A percentile compares a stretch with the other conserved stretches of the same genome.
phyloP scores from a whole-genome alignment of 2,329 filamentous ascomycete genomes.

The Neonectria magnoliae region DNA sequence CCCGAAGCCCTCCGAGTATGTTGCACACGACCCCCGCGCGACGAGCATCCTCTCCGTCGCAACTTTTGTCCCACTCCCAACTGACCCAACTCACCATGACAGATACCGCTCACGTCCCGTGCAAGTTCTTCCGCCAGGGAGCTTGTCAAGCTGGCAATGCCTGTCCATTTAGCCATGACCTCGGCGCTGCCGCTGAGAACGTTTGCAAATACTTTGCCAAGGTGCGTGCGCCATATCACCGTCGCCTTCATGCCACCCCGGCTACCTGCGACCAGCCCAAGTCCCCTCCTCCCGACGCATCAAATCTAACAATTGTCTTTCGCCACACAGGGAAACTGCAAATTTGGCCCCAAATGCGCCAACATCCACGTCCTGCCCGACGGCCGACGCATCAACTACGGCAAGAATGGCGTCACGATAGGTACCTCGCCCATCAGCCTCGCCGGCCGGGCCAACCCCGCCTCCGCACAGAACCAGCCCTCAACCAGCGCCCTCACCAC shows the following conservation, averaged over 20 bases:
- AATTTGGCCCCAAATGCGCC: constrained; percentile 97
- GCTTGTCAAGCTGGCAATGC: constrained; percentile 95
- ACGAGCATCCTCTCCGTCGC: constrained; percentile 28
- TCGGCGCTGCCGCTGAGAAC: constrained; percentile 84
- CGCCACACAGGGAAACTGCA: constrained; percentile 85
- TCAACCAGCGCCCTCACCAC: constrained; percentile 75
- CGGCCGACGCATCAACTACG: constrained; percentile 88
- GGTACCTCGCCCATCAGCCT: constrained; percentile 67
- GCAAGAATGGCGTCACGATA: constrained; percentile 74
- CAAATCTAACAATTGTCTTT: constrained; percentile 35
- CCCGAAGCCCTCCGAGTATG: constrained; percentile 70
- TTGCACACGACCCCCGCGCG: constrained; percentile 41
- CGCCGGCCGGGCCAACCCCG: constrained; percentile 70
- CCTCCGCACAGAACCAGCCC: constrained; percentile 62
- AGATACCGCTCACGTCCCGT: constrained; percentile 98
- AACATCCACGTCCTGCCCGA: constrained; percentile 96
- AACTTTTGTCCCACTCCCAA: constrained; percentile 14
- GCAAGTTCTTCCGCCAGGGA: constrained; percentile 98
- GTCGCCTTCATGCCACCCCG: constrained; percentile 23
- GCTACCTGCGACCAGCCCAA: constrained; percentile 14
- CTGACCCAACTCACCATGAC: constrained; percentile 38
- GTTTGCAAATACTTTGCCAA: constrained; percentile 99
- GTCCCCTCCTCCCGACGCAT: constrained; percentile 11
- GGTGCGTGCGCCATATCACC: constrained; percentile 62
- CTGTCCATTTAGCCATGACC: constrained; percentile 95